These are phyloP conservation scores for Globisporangium canariense DNA, from an alignment of 352 stramenopile genomes.

Conservation along the genomic window DNA sequence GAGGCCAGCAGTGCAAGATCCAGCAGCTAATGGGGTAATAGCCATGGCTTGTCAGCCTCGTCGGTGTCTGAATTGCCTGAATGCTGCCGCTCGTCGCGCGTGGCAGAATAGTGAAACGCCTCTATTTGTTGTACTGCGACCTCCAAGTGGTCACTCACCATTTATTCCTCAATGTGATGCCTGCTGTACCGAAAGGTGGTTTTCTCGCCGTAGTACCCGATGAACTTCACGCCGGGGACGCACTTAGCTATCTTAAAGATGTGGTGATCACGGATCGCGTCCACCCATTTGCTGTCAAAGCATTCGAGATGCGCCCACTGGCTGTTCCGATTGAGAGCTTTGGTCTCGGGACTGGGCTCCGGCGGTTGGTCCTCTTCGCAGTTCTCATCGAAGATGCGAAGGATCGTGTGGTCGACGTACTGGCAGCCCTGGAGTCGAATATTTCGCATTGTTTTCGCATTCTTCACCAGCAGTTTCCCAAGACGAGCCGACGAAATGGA, in stretches of 20 bases:
- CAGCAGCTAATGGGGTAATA: not conserved
- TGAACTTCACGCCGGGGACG: constrained; percentile 5
- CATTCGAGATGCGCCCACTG: constrained; percentile 16
- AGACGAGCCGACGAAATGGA: constrained; percentile 11
- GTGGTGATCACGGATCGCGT: constrained; percentile 18
- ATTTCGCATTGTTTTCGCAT: constrained; percentile 12
- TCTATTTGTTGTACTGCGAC: not conserved
- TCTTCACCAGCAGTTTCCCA: constrained; percentile 4
- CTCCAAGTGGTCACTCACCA: not conserved
- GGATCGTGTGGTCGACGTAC: constrained; percentile 7
- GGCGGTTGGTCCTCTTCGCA: constrained; percentile 3
- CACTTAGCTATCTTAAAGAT: constrained; percentile 3
- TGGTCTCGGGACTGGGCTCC: not conserved
- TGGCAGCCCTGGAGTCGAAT: constrained; percentile 23
- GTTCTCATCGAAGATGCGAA: constrained; percentile 11
- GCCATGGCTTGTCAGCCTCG: constrained; percentile 2
- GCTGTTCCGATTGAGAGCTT: not conserved
- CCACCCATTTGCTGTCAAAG: constrained; percentile 27
- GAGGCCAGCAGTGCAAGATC: not conserved
- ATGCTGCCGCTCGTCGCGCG: not conserved
- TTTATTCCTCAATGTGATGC: not conserved
- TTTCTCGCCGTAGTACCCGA: constrained; percentile 26
- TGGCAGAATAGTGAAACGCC: not conserved
- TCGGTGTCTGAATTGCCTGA: too few species aligned
- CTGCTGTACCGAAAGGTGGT: not conserved